These are phyloP conservation scores for Leptomonas seymouri DNA, from an alignment of 208 protist species.

Conservation along the genomic window DNA sequence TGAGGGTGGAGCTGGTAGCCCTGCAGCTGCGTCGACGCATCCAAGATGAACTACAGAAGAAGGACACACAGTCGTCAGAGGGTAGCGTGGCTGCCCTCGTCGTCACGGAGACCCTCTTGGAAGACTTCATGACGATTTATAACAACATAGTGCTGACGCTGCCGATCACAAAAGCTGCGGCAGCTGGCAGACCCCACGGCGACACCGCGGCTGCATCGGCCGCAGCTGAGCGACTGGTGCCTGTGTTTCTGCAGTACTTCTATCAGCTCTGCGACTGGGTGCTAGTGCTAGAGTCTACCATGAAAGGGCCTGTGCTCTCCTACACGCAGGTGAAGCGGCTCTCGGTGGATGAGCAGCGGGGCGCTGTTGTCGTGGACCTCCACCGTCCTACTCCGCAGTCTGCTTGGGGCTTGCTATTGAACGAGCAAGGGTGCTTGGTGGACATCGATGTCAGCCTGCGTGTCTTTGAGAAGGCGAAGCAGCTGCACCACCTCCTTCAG, in stretches of 20 bases:
- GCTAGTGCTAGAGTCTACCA: constrained; percentile 38
- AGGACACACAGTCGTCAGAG: constrained; percentile 9
- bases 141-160: constrained; percentile 57
- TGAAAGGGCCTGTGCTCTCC: constrained; percentile 35
- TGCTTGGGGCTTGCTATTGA: constrained; percentile 77
- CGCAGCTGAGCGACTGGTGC: constrained; percentile 26
- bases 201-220: neutral
- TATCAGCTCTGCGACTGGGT: constrained; percentile 75
- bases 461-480: constrained; percentile 36
- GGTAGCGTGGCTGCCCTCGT: constrained; percentile 43
- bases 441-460: constrained; percentile 71
- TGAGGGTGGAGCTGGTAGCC: constrained; percentile 61
- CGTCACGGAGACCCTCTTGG: constrained; percentile 54
- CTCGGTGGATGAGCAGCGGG: constrained; percentile 28
- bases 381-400: constrained; percentile 38
- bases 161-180: constrained; percentile 43
- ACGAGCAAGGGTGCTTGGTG: constrained; percentile 57
- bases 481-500: constrained; percentile 57
- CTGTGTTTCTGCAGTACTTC: constrained; percentile 55
- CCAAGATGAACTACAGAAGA: constrained; percentile 35
- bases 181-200: constrained; percentile 3
- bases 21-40: constrained; percentile 46
- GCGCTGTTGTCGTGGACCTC: constrained; percentile 42
- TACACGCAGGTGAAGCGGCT: constrained; percentile 50
- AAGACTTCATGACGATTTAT: constrained; percentile 60